These are phyloP conservation scores for Cucumis cinereus DNA, from an alignment of 306 rosid species.

Conservation along the genomic window DNA sequence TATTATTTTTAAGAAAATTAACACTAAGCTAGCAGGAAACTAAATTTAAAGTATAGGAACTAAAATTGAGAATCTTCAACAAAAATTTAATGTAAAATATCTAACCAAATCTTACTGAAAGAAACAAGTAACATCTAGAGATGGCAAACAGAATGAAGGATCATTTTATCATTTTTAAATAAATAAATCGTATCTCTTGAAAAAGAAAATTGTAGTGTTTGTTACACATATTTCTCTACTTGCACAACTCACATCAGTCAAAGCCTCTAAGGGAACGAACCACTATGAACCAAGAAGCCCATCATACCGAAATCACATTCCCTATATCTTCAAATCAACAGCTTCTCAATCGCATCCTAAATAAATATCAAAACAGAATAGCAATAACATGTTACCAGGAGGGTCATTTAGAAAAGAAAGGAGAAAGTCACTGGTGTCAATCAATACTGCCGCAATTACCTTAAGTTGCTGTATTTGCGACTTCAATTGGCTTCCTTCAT, in stretches of 20 bases:
- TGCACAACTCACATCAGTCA: conserved; percentile 35
- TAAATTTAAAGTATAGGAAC: too few relatives aligned
- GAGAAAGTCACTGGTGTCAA: background rate
- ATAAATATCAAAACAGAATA: conserved; percentile 11
- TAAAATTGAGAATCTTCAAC: too few relatives aligned
- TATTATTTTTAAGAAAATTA: too few relatives aligned
- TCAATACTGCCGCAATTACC: conserved; percentile 20
- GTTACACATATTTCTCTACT: conserved; percentile 15
- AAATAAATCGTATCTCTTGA: background rate
- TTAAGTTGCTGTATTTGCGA: conserved; percentile 74
- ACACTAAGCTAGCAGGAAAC: too few relatives aligned
- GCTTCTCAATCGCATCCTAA: conserved; percentile 92
- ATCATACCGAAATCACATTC: conserved; percentile 35
- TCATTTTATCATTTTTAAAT: background rate
- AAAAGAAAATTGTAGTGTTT: conserved; percentile 1
- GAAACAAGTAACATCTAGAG: background rate
- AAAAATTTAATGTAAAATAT: background rate
- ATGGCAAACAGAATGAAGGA: background rate
- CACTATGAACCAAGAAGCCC: conserved; percentile 54
- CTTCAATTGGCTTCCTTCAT: conserved; percentile 91
- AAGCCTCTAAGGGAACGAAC: conserved; percentile 58
- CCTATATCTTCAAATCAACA: conserved; percentile 39
- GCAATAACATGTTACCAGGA: background rate
- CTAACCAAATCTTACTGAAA: background rate
- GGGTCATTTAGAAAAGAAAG: background rate